Percentiles rank a stretch among this genome's conserved stretches.
Conservation (phyloP, 1,284 basidiomycete species). For the Volvariella volvacea region DNA sequence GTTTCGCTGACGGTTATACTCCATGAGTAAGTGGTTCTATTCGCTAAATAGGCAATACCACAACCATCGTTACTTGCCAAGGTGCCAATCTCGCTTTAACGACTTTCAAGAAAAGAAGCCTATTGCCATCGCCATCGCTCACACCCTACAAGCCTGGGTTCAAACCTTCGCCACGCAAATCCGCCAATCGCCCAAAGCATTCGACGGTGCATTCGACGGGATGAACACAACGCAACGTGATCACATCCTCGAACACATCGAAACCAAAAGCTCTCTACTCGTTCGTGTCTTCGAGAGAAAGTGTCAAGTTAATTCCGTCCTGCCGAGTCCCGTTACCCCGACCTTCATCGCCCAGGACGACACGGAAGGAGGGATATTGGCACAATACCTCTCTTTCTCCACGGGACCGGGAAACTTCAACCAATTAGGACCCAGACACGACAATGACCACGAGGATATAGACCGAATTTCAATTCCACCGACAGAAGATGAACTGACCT, state of each 20-base stretch:
- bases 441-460: conserved; percentile 58
- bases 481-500: conserved; percentile 55
- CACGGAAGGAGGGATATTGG: conserved; percentile 21
- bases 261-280: conserved; percentile 33
- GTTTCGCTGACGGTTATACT: conserved; percentile 18
- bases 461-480: conserved; percentile 53
- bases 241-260: conserved; percentile 30
- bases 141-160: no score
- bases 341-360: conserved; percentile 3
- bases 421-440: conserved; percentile 48
- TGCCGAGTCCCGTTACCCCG: conserved; percentile 8
- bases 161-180: no score
- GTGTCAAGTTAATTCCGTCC: conserved; percentile 19
- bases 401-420: conserved; percentile 50
- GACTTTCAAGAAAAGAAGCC: no score
- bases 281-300: conserved; percentile 40
- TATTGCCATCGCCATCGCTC: no score
- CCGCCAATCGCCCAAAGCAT: no score
- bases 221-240: conserved; percentile 30
- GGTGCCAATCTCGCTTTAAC: no score
- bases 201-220: conserved; percentile 29
- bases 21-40: no score
- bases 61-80: no score
- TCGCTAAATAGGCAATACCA: no score
- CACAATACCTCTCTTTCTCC: conserved; percentile 31